Base-by-base conservation (phyloP, 2,329 filamentous ascomycete species). In the Saccharata proteae region DNA sequence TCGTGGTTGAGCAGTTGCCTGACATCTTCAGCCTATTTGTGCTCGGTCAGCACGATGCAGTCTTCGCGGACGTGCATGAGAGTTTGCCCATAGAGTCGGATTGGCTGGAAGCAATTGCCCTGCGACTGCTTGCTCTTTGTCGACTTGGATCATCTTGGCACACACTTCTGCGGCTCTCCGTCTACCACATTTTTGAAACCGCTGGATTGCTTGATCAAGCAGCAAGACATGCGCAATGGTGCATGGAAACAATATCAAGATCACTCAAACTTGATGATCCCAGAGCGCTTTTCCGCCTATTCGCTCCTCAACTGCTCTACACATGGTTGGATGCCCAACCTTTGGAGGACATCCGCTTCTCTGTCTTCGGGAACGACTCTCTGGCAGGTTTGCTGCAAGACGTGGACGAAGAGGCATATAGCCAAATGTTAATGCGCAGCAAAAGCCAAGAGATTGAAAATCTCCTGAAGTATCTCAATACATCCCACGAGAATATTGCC, bases 131-230 rank as follows among this genome's bases (percentile, higher is more conserved):
- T 39, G 72, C 83, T 6, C 61, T 96, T 8, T 73, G 80, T 2
- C 74, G 75, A 34, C 61, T 98, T 36, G 90, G 81, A 15, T 81
- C 83, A 17, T 61, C 65, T 30, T 96, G 88, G 82, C 77, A 84
- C 37, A 93, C 86, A 1, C 65, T 96, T 13, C 66, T 94, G 25
- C 77, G 86, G 30, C 75, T 80, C 40, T 85, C 84, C 41, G 80
- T 93, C 12, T 98, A 94, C 51, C 80, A 90, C 52, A 85, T 96
- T 14, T 93, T 96, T 44, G 90, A 96, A 52, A 84, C 80, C 0
- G 81, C 86, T 2, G 83, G 80, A 2, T 74, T 75, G 35, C 72
- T 93, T 10, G 57, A 68, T 3, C 57, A 61, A 8, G 79, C 80
- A 5, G 64, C 67, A 13, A 60, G 65, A 13, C 80, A 94, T 56